Percentiles rank a stretch among this genome's conserved stretches.
Conservation (phyloP, 176 grass and related monocot species). For the Lolium perenne region DNA sequence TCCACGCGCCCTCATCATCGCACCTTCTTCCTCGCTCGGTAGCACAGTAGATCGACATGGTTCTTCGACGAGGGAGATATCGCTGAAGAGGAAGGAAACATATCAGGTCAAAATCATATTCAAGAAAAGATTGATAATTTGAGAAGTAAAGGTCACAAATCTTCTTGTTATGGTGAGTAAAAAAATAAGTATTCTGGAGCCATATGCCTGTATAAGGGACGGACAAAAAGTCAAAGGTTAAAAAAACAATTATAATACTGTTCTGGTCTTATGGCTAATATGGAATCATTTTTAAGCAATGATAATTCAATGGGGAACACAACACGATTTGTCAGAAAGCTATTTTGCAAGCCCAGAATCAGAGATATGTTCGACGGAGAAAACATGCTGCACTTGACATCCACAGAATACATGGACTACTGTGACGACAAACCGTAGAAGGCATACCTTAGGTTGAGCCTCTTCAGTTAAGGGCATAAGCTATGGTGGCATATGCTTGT, state of each 20-base stretch:
- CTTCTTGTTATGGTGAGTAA: conserved; percentile 69
- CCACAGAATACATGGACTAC: background rate
- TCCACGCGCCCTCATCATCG: too few species aligned
- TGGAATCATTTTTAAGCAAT: conserved; percentile 13
- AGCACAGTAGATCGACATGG: too few species aligned
- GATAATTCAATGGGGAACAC: conserved; percentile 79
- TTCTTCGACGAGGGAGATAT: too few species aligned
- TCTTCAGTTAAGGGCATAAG: too few species aligned
- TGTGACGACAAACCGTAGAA: conserved; percentile 11
- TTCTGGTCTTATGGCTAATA: conserved; percentile 27
- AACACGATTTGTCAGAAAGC: conserved; percentile 73
- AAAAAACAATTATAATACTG: conserved; percentile 15
- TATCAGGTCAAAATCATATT: too few species aligned
- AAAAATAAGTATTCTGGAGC: conserved; percentile 71
- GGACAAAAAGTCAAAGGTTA: conserved; percentile 24
- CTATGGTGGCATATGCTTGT: too few species aligned
- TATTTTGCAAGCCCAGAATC: conserved; percentile 90
- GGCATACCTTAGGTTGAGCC: conserved; percentile 78
- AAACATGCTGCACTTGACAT: conserved; percentile 29
- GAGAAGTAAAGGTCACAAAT: conserved; percentile 46
- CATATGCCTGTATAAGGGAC: conserved; percentile 58
- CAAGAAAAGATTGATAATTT: conserved; percentile 30
- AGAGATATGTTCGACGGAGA: conserved; percentile 57
- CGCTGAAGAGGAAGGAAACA: too few species aligned
- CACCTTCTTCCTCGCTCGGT: too few species aligned